Conservation (phyloP, 345 rosid genomes). For the Camelina hispida region DNA sequence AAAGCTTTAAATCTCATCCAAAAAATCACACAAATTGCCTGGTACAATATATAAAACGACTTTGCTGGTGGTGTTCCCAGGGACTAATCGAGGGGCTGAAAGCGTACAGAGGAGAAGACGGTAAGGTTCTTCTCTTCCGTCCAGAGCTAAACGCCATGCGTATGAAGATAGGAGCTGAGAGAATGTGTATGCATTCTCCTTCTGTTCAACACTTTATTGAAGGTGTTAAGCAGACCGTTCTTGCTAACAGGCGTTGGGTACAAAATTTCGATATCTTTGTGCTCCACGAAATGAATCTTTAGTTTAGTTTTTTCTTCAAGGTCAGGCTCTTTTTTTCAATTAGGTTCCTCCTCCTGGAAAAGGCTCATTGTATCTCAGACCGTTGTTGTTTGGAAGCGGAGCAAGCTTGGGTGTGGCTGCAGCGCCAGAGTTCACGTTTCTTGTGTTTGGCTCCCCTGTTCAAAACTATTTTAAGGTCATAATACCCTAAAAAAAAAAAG, state of each 20-base stretch:
- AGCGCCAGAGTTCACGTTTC: conserved; percentile 77
- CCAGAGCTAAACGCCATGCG: conserved; percentile 74
- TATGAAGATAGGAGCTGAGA: conserved; percentile 76
- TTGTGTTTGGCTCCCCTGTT: conserved; percentile 80
- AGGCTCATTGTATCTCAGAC: conserved; percentile 82
- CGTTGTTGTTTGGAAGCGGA: conserved; percentile 81
- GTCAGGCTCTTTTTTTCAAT: background rate
- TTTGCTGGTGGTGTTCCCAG: conserved; percentile 44
- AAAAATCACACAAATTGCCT: background rate
- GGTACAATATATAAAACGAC: background rate
- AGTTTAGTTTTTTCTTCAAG: background rate
- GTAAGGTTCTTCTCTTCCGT: conserved; percentile 71
- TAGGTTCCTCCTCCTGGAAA: conserved; percentile 89
- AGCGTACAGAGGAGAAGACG: conserved; percentile 77
- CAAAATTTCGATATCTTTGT: background rate
- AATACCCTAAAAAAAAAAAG: background rate
- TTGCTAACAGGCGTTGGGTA: conserved; percentile 89
- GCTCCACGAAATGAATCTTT: background rate
- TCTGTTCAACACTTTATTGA: conserved; percentile 71
- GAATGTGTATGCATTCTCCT: conserved; percentile 88
- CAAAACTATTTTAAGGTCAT: conserved; percentile 77
- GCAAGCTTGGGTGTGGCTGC: conserved; percentile 72
- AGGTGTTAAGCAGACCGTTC: conserved; percentile 70
- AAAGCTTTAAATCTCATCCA: conserved; percentile 35
- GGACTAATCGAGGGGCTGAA: conserved; percentile 83